Conservation (phyloP, 1,284 basidiomycete species). For the Termitomyces sp. region DNA sequence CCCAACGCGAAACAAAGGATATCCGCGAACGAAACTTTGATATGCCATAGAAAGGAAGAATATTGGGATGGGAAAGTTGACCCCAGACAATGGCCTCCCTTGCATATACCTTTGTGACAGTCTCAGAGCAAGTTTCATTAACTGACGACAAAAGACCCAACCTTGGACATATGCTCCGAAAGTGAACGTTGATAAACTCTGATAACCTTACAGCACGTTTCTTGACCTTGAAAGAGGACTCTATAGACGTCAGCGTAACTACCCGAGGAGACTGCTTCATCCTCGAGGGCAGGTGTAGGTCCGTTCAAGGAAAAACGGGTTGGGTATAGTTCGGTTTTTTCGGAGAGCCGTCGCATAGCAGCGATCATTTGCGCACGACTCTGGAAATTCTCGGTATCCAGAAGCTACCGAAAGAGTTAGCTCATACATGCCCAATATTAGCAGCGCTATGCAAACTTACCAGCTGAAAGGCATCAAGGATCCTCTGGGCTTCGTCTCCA, state of each 20-base stretch:
- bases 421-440: background rate
- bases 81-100: constrained; percentile 25
- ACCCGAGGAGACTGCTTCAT: background rate
- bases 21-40: background rate
- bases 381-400: background rate
- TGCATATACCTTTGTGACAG: constrained; percentile 17
- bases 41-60: background rate
- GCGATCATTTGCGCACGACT: background rate
- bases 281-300: background rate
- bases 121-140: background rate
- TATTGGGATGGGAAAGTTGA: constrained; percentile 15
- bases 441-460: background rate
- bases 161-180: background rate
- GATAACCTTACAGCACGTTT: background rate
- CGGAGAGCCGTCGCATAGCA: background rate
- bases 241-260: background rate
- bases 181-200: background rate
- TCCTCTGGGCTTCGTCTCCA: background rate
- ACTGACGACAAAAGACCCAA: background rate
- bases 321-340: background rate
- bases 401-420: background rate
- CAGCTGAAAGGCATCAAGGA: background rate
- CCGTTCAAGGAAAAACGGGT: background rate
- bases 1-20: constrained; percentile 3
- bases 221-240: background rate